Evolutionary conservation across 805 yeast species (phyloP).

Genomic region (Kuraishia piskuri): DNA sequence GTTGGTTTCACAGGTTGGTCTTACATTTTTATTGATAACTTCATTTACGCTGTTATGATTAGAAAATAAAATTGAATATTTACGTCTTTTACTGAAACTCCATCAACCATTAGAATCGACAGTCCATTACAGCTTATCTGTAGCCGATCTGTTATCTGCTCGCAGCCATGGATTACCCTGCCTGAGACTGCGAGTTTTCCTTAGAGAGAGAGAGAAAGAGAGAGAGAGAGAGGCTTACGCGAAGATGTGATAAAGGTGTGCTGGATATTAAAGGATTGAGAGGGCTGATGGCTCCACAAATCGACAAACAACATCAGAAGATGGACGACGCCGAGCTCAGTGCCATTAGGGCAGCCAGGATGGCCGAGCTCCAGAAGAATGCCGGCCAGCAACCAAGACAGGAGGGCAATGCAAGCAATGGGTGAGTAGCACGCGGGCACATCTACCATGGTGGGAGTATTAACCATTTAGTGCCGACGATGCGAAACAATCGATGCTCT

Average conservation of each 20-base stretch:
- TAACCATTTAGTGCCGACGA: not conserved
- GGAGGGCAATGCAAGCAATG: not conserved
- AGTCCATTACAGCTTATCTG: no score
- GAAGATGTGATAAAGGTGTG: not conserved
- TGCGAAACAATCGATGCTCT: slow-evolving; percentile 28
- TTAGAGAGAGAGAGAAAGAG: not conserved
- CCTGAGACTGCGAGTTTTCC: not conserved
- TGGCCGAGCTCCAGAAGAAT: slow-evolving; percentile 69
- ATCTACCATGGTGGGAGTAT: no score
- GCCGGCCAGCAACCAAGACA: slow-evolving; percentile 19
- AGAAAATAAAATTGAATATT: not conserved
- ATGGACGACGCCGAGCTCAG: slow-evolving; percentile 87
- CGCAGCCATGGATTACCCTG: not conserved
- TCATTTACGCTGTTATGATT: not conserved
- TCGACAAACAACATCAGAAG: not conserved
- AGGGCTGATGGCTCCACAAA: no score
- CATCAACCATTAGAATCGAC: no score
- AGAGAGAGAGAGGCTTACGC: not conserved
- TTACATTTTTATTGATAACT: not conserved
- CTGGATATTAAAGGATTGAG: not conserved
- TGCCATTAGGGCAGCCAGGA: slow-evolving; percentile 89
- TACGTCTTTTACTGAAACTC: not conserved
- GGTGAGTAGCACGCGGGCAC: no score
- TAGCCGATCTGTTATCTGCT: not conserved
- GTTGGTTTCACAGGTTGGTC: not conserved